A percentile compares a stretch with the other conserved stretches of the same genome.
These are phyloP conservation scores for Paradendryphiella salina DNA, from an alignment of 2,329 filamentous ascomycete genomes.

Conservation along the genomic window DNA sequence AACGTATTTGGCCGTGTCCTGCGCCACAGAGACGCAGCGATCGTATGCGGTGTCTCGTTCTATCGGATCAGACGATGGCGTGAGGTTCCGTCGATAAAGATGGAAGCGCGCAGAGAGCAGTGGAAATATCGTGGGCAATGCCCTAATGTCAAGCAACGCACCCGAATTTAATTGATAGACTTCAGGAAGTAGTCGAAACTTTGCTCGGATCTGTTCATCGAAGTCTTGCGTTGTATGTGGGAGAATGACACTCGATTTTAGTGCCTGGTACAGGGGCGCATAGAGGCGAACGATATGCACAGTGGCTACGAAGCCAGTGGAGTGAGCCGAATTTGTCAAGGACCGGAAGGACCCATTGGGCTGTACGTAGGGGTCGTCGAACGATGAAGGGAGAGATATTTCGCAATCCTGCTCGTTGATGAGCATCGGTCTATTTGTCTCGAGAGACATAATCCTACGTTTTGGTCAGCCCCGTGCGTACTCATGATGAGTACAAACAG, in stretches of 20 bases:
- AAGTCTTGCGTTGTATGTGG: slow-evolving; percentile 72
- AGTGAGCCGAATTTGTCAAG: slow-evolving; percentile 50
- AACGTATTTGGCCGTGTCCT: slow-evolving; percentile 78
- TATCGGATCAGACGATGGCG: slow-evolving; percentile 67
- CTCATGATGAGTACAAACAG: no score
- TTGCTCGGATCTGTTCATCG: slow-evolving; percentile 77
- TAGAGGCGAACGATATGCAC: slow-evolving; percentile 82
- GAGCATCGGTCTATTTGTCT: slow-evolving; percentile 76
- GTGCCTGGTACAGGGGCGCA: slow-evolving; percentile 69
- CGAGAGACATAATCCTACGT: slow-evolving; percentile 70
- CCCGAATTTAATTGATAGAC: slow-evolving; percentile 70
- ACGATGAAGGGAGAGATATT: slow-evolving; percentile 73
- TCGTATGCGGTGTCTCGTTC: slow-evolving; percentile 73
- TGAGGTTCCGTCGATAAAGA: slow-evolving; percentile 86
- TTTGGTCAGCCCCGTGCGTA: slow-evolving; percentile 27
- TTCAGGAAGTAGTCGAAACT: slow-evolving; percentile 73
- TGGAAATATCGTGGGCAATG: slow-evolving; percentile 74
- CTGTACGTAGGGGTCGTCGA: slow-evolving; percentile 78
- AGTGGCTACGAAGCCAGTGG: slow-evolving; percentile 73
- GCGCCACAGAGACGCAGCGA: slow-evolving; percentile 71
- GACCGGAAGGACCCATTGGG: slow-evolving; percentile 52
- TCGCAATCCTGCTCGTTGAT: slow-evolving; percentile 91
- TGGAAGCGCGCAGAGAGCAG: slow-evolving; percentile 83
- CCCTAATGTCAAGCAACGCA: slow-evolving; percentile 70
- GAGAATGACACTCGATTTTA: slow-evolving; percentile 66